Percentiles rank a stretch among this genome's conserved stretches.
Conservation (phyloP, 352 stramenopile species). For the Phytophthora multivora region DNA sequence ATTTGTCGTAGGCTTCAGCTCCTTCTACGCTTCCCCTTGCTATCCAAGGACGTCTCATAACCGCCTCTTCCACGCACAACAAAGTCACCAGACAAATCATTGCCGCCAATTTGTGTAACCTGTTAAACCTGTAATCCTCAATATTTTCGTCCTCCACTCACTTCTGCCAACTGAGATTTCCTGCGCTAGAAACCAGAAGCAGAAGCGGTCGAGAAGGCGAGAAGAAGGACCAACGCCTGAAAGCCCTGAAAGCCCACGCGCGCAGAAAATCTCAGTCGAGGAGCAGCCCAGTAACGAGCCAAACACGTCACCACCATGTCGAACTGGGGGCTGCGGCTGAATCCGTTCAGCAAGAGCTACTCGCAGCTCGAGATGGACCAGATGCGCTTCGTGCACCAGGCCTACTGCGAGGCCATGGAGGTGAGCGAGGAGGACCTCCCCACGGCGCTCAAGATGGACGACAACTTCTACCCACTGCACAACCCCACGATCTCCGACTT, state of each 20-base stretch:
- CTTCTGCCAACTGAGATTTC: slow-evolving; percentile 26
- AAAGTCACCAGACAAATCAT: not conserved
- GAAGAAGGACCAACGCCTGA: slow-evolving; percentile 17
- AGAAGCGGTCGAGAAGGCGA: slow-evolving; percentile 25
- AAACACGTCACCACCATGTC: slow-evolving; percentile 48
- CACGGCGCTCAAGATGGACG: slow-evolving; percentile 85
- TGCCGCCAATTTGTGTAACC: not conserved
- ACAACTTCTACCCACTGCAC: slow-evolving; percentile 80
- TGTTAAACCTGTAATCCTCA: slow-evolving; percentile 9
- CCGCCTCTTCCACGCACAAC: slow-evolving; percentile 15
- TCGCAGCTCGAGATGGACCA: slow-evolving; percentile 86
- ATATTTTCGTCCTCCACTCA: not conserved
- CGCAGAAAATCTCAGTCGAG: slow-evolving; percentile 15
- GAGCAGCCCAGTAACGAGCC: not conserved
- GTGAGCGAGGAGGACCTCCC: slow-evolving; percentile 82
- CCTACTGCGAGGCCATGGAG: slow-evolving; percentile 87
- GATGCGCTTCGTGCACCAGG: slow-evolving; percentile 87
- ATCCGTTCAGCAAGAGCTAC: slow-evolving; percentile 83
- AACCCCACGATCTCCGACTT: slow-evolving; percentile 81
- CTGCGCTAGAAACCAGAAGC: slow-evolving; percentile 21
- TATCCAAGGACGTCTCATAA: not conserved
- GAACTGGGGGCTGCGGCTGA: slow-evolving; percentile 82
- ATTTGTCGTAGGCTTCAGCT: too few relatives aligned
- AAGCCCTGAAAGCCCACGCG: not conserved
- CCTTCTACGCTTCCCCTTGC: not conserved